Evolutionary conservation across 148 eudicot genomes (phyloP), one percentile per base, ranked within the genome.

Genomic region (Tetragonia tetragonoides): DNA sequence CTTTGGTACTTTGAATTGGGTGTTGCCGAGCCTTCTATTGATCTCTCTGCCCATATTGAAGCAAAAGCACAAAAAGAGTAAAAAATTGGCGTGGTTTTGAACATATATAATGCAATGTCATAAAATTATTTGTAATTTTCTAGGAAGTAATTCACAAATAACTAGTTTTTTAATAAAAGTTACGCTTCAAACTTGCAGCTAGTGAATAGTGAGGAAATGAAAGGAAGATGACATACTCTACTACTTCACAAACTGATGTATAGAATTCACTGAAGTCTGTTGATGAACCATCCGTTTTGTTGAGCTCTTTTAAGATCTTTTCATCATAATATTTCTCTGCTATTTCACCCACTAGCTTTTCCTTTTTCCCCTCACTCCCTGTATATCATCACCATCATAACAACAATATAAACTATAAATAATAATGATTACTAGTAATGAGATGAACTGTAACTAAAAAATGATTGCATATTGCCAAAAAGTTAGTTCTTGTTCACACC

Each of bases 1-100:
- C 23, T 70, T 77, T 24, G 98, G 94, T 68, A 93, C 86, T 10
- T 82, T 81, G 61, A 93, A 87, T 72, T 90, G 94, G n/a, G 97
- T 93, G 84, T 88, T 81, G 63, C 94, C 94, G 11, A 82, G 37
- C 66, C 15, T 84, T 67, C 53, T 82, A 80, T 93, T 93, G 34
- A 93, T 83, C 68, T 86, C 87, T 77, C 97, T 93, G 86, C 65
- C 38, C 76, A 70, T 0, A 18, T 28, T 21, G 6, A 60, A 64
- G 20, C 39, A 28, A 65, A 65, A 65, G 6, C 40, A 34, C 6
- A 37, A 65, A 65, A 23, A 15, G 41, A 11, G 12, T 34, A 34
- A 28, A 28, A 64, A 5, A 14, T 28, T 14, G 15, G 16, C 16
- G 10, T 49, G 53, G 12, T 49, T 49, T 49, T 7, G 14, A 49